Percentiles rank a stretch among this genome's conserved stretches.
Evolutionary conservation across 176 grass and related monocot genomes (phyloP).

Genomic region (Oryza punctata): DNA sequence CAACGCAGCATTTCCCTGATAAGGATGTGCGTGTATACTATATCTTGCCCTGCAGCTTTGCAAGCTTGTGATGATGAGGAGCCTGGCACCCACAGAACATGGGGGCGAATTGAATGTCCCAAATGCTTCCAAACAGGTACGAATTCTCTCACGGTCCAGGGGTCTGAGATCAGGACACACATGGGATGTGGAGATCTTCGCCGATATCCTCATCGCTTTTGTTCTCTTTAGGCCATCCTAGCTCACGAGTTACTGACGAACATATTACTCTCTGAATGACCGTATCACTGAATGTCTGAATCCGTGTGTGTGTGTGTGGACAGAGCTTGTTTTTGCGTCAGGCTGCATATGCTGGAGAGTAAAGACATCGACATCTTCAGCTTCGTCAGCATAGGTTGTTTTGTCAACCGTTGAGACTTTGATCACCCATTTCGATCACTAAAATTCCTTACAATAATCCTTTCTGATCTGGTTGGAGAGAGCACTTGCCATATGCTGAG

Average conservation of each 20-base stretch:
- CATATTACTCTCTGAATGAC: slow-evolving; percentile 3
- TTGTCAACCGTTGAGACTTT: not conserved
- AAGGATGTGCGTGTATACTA: not conserved
- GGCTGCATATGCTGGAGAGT: not conserved
- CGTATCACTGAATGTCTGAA: not conserved
- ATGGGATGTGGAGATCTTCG: slow-evolving; percentile 36
- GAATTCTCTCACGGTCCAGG: slow-evolving; percentile 21
- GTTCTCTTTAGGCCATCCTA: too few relatives aligned
- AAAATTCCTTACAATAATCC: not conserved
- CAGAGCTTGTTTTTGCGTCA: not conserved
- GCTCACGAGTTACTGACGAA: not conserved
- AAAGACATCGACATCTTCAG: not conserved
- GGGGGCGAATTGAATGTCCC: slow-evolving; percentile 36
- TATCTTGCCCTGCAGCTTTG: not conserved
- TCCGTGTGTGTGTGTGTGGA: not conserved
- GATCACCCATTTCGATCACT: not conserved
- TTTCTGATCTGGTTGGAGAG: not conserved
- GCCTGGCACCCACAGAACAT: slow-evolving; percentile 53
- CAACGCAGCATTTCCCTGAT: slow-evolving; percentile 22
- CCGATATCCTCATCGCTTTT: not conserved
- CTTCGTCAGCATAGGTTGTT: not conserved
- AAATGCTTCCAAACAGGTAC: slow-evolving; percentile 44
- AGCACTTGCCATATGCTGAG: not conserved
- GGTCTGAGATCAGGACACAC: slow-evolving; percentile 31
- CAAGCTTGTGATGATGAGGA: not conserved